phyloP scores from a whole-genome alignment of 1,139 yeast species.

The Kodamaea fungicola region DNA sequence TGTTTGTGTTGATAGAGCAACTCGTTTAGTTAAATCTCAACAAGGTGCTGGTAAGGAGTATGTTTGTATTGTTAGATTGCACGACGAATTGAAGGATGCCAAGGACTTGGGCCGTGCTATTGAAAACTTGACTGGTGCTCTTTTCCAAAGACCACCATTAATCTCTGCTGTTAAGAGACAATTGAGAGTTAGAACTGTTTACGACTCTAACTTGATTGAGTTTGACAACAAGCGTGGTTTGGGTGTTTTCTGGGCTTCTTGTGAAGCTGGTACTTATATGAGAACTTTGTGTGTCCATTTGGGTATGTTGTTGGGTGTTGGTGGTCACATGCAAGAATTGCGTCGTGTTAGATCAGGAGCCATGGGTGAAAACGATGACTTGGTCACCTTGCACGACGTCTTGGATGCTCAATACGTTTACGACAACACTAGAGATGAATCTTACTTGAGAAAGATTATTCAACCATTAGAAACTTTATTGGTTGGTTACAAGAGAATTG shows the following conservation, averaged over 20 bases:
- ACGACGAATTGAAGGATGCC: conserved; percentile 86
- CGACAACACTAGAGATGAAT: conserved; percentile 95
- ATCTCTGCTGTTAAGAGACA: conserved; percentile 99
- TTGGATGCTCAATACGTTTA: conserved; percentile 97
- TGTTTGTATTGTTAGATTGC: conserved; percentile 94
- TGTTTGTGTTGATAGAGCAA: conserved; percentile 97
- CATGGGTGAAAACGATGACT: conserved; percentile 79
- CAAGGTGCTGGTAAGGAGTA: conserved; percentile 99
- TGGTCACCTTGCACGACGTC: conserved; percentile 95
- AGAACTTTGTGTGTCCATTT: conserved; percentile 97
- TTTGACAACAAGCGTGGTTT: conserved; percentile 95
- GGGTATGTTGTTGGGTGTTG: conserved; percentile 97
- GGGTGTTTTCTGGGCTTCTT: conserved; percentile 98
- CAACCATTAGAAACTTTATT: conserved; percentile 93
- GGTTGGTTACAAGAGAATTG: conserved; percentile 94
- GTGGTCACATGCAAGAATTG: conserved; percentile 99
- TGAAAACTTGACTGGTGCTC: conserved; percentile 96
- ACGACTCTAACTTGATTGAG: conserved; percentile 92
- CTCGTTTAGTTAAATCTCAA: conserved; percentile 95
- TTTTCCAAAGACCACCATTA: conserved; percentile 98
- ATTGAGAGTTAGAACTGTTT: conserved; percentile 95
- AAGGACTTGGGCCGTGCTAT: conserved; percentile 84
- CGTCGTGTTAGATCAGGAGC: conserved; percentile 99
- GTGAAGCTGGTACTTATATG: conserved; percentile 99
- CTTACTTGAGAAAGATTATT: conserved; percentile 88